Evolutionary conservation across 768 basidiomycete species (phyloP).

Genomic region (Imleria badia): DNA sequence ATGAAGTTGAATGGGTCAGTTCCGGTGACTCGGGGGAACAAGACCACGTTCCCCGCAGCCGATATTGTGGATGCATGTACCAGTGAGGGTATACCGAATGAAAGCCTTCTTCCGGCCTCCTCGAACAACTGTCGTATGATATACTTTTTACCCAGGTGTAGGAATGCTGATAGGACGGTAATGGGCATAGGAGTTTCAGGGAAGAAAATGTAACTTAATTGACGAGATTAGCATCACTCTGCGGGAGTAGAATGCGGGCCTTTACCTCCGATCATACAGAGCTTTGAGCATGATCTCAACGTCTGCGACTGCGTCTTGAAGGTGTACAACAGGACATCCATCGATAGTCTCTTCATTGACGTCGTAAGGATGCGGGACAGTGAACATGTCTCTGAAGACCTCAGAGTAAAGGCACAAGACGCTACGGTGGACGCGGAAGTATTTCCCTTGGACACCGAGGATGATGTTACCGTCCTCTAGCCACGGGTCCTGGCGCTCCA

Average conservation of each 20-base stretch:
- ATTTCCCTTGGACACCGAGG: slow-evolving; percentile 23
- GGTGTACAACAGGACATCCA: slow-evolving; percentile 19
- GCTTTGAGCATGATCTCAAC: slow-evolving; percentile 18
- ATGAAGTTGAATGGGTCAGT: slow-evolving; percentile 12
- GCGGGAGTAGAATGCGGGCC: neutral
- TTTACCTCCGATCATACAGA: slow-evolving; percentile 20
- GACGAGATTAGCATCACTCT: neutral
- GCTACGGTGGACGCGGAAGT: slow-evolving; percentile 34
- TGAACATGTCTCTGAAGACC: slow-evolving; percentile 34
- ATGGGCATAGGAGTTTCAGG: slow-evolving; percentile 9
- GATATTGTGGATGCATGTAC: neutral
- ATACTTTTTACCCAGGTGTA: slow-evolving; percentile 18
- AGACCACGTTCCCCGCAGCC: neutral
- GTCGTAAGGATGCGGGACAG: slow-evolving; percentile 1
- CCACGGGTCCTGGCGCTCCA: slow-evolving; percentile 22
- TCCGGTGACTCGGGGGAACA: slow-evolving; percentile 9
- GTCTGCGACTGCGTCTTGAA: slow-evolving; percentile 15
- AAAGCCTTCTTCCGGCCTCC: slow-evolving; percentile 7
- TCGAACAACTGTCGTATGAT: slow-evolving; percentile 8
- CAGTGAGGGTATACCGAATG: neutral
- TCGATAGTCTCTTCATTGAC: slow-evolving; percentile 12
- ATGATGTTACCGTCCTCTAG: slow-evolving; percentile 33
- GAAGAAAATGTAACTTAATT: slow-evolving; percentile 6
- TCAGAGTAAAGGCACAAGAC: slow-evolving; percentile 26
- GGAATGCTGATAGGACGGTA: slow-evolving; percentile 6